These are phyloP conservation scores for Suhomyces bolitotheri DNA, from an alignment of 1,139 yeast species.

Conservation along the genomic window DNA sequence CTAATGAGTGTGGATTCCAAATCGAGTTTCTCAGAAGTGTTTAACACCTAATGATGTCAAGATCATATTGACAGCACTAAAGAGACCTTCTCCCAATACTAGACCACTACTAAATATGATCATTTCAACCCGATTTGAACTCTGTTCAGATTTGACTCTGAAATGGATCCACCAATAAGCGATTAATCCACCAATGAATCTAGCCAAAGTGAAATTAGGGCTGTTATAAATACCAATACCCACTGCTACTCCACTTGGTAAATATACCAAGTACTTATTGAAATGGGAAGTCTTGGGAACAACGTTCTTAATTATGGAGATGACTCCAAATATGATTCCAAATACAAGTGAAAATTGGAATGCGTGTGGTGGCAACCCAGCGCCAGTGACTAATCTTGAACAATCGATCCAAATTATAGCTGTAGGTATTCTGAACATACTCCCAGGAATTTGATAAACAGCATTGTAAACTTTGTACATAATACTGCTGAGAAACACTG, in stretches of 20 bases:
- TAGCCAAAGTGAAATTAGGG: conserved; percentile 89
- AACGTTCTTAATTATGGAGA: conserved; percentile 65
- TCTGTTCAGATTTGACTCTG: conserved; percentile 29
- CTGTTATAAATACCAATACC: conserved; percentile 95
- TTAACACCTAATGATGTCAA: conserved; percentile 62
- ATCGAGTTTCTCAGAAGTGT: no score
- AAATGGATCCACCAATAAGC: conserved; percentile 59
- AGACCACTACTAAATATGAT: conserved; percentile 90
- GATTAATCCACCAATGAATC: conserved; percentile 86
- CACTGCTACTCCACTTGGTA: conserved; percentile 95
- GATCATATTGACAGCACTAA: conserved; percentile 79
- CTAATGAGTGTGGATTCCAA: no score
- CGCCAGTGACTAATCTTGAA: conserved; percentile 87
- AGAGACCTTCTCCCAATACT: conserved; percentile 89
- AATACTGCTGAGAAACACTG: conserved; percentile 72
- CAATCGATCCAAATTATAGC: conserved; percentile 97
- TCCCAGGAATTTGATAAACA: conserved; percentile 83
- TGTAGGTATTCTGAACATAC: conserved; percentile 83
- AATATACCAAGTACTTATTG: conserved; percentile 50
- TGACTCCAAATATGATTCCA: conserved; percentile 66
- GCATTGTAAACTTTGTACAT: conserved; percentile 81
- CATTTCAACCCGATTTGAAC: conserved; percentile 57
- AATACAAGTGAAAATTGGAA: conserved; percentile 62
- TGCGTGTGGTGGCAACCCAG: conserved; percentile 83
- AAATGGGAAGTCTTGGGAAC: conserved; percentile 40